These are phyloP conservation scores for Leccinum pellstonianum DNA, from an alignment of 768 basidiomycete genomes.

Conservation along the genomic window DNA sequence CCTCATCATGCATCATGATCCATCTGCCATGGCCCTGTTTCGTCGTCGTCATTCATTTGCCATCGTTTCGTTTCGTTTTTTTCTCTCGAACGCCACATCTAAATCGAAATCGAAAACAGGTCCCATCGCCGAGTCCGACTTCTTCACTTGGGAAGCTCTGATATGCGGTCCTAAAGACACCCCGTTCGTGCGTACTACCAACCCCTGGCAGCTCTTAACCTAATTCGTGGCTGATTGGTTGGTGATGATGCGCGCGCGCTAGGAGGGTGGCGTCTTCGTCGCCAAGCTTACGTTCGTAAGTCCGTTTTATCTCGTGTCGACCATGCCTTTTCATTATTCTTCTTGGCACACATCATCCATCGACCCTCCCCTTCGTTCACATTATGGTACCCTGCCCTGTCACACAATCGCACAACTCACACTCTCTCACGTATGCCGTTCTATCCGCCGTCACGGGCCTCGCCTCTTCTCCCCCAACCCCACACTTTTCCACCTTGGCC, in stretches of 20 bases:
- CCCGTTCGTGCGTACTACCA: constrained; percentile 66
- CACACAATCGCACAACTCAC: neutral
- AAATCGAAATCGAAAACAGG: constrained; percentile 44
- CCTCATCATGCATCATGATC: too few relatives aligned
- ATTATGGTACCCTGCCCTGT: too few relatives aligned
- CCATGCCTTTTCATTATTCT: neutral
- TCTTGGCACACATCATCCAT: too few relatives aligned
- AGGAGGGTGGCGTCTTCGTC: constrained; percentile 95
- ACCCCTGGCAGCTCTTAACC: neutral
- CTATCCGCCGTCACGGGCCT: neutral
- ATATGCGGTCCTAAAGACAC: constrained; percentile 94
- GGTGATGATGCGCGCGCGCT: neutral
- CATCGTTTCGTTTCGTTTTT: neutral
- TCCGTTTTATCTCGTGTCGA: constrained; percentile 16
- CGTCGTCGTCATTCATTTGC: neutral
- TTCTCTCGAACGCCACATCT: neutral
- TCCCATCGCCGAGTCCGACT: constrained; percentile 87
- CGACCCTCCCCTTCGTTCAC: too few relatives aligned
- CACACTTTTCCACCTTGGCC: neutral
- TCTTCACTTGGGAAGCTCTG: constrained; percentile 95
- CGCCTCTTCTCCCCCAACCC: neutral
- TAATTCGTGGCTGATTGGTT: neutral
- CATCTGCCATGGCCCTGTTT: neutral
- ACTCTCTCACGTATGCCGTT: neutral
- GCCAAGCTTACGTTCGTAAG: constrained; percentile 91